Base-by-base conservation (phyloP, 2,329 filamentous ascomycete genomes). In the Epichloe coenophiala region DNA sequence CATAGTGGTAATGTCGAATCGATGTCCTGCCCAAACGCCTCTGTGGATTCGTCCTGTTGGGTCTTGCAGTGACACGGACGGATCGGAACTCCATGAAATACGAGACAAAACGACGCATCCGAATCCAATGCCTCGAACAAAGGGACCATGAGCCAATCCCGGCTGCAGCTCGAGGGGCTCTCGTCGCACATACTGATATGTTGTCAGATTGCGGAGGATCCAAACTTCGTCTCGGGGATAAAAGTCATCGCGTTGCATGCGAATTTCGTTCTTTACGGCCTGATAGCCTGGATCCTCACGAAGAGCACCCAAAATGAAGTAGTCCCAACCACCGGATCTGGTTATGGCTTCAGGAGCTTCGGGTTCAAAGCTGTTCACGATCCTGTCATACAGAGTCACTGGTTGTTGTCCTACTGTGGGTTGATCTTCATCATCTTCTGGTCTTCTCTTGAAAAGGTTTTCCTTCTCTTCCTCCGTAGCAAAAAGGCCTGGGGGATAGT, bases 1-100 rank as follows among this genome's bases (percentile, higher is more conserved):
- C 46, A 40, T 37, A n/a, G 46, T 40, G 8, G 37, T 41, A 27
- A 48, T 41, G 23, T 48, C 46, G 37, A 48, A 41, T 12, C 46
- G 19, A 41, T 48, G 46, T n/a, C 46, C 46, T 17, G 46, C 46
- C 46, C 46, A 48, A 21, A 37, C 19, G 4, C 45, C 45, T 47
- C 35, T 33, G 21, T 15, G n/a, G 17, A 40, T 48, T 6, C 23
- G 4, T 9, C 36, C 45, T 7, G 15, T 33, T 12, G 36, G 37
- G 12, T 41, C 23, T 5, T 12, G 0, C 38, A 48, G 35, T 3
- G 45, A 38, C 7, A 33, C n/a, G 19, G 46, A 48, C 9, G 46
- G 1, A 21, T 41, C 35, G 3, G 45, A 41, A 7, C 17, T 48
- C 46, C 46, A 48, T 5, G 19, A n/a, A 4, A 41, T 48, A 12